These are phyloP conservation scores for Penicillium sp. DNA, from an alignment of 2,329 filamentous ascomycete genomes.

Conservation along the genomic window DNA sequence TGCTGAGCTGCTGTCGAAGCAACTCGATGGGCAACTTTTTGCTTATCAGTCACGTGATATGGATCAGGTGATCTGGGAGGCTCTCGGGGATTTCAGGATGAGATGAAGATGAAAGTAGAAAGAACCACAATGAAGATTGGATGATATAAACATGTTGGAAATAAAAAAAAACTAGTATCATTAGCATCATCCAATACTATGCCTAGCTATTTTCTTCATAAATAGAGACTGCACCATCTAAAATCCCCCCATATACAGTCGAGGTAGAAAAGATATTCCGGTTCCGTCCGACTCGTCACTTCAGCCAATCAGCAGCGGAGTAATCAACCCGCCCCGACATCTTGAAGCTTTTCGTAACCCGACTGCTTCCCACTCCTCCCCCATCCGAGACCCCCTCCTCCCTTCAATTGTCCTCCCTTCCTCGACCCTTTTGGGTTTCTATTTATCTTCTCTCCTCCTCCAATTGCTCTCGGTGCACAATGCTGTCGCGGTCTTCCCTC, in stretches of 20 bases:
- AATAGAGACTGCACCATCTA: not conserved
- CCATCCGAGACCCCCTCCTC: conserved; percentile 25
- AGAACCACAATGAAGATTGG: not conserved
- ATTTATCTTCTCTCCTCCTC: conserved; percentile 35
- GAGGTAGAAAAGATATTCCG: conserved; percentile 37
- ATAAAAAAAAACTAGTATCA: not conserved
- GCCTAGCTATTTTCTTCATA: not conserved
- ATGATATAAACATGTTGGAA: not conserved
- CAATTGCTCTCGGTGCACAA: conserved; percentile 61
- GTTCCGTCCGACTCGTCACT: conserved; percentile 49
- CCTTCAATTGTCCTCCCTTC: conserved; percentile 36
- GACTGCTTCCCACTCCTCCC: conserved; percentile 35
- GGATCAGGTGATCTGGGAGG: conserved; percentile 22
- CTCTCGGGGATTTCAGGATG: conserved; percentile 5
- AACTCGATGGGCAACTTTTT: conserved; percentile 31
- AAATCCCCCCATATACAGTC: not conserved
- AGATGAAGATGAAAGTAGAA: not conserved
- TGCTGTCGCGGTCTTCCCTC: conserved; percentile 72
- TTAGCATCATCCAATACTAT: not conserved
- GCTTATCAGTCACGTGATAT: conserved; percentile 37
- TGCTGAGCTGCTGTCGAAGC: conserved; percentile 4
- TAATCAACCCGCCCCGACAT: conserved; percentile 48
- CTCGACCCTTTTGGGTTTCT: conserved; percentile 46
- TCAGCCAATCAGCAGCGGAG: conserved; percentile 46
- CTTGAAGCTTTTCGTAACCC: conserved; percentile 52